Evolutionary conservation across 2,329 filamentous ascomycete species (phyloP), one percentile per base, ranked within the genome.

Genomic region (Epichloe bromicola): DNA sequence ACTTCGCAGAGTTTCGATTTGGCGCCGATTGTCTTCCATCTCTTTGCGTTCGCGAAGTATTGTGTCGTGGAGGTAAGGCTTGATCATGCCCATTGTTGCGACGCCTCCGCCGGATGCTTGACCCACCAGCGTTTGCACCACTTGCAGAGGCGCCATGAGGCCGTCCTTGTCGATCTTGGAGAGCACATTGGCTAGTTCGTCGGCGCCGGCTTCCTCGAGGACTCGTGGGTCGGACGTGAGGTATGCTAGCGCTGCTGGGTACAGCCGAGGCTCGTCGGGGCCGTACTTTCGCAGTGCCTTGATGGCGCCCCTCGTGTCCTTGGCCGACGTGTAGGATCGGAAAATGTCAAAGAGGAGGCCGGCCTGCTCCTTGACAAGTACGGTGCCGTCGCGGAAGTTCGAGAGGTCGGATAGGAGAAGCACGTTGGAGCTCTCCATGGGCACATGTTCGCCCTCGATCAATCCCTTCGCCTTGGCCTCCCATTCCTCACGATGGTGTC

Each of bases 31-130:
- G 37, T 75, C 66, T 7, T 72, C 80, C 53, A 98, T 96, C 60
- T 96, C 90, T 53, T 82, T 83, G 26, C 88, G 80, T 68, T 98
- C 93, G 48, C 88, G 82, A 58, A 88, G 83, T 56, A 98, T 95
- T 8, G 90, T 95, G 47, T 86, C 82, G 56, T 86, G 81, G 2
- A 98, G 80, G 67, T 98, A 98, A 5, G 83, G 82, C 68, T 96
- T 97, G 55, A 98, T 85, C 78, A 97, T 89, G 48, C 91, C 93
- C 87, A 98, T 96, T 0, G 89, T 97, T 1, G 94, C 91, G 3
- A 96, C 88, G 5, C 83, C 65, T 6, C 65, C 62, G 15, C 64
- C 60, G 0, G 54, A 69, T 52, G 64, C 73, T 66, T 77, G 72
- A n/a, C 74, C 72, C 3, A 97, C 72, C 0, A 98, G 78, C 0